Evolutionary conservation across 176 grass and related monocot species (phyloP), one percentile per base, ranked within the genome.

Genomic region (Eremochloa ophiuroides): DNA sequence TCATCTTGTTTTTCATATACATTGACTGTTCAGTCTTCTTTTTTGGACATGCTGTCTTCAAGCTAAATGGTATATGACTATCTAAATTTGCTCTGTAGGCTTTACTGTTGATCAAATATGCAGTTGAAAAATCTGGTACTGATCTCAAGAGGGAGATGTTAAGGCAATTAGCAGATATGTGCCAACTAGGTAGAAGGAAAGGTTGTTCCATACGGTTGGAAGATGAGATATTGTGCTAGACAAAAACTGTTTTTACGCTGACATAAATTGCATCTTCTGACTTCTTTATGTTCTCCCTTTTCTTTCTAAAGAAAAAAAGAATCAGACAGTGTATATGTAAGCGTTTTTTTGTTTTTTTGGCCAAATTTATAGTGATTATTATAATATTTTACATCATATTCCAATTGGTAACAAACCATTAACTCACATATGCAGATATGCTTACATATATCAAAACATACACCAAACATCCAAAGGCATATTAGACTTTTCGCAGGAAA

Each of bases 121-220:
- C 93, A 12, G 97, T 99, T 30, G 89, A 86, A 81, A 99, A 99
- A 77, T 93, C 93, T 31, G 93, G 97, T 53, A 93, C 86, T 12
- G 93, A 99, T 77, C 96, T 99, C 74, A 91, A 90, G 74, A 78
- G 93, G 69, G 97, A 99, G 87, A 99, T 99, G 93, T n/a, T 96
- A 77, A 85, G 93, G 6, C 91, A 99, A 58, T 99, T 93, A 16
- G 88, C 61, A n/a, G 82, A 85, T 70, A 95, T 96, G n/a, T n/a
- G n/a, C n/a, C n/a, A n/a, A n/a, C n/a, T n/a, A n/a, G n/a, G n/a
- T n/a, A n/a, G 34, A 33, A 55, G 31, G 35, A 40, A 47, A 20
- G 30, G 37, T 59, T 88, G 47, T 4, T 62, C 69, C n/a, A 71
- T n/a, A 40, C 26, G 35, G 25, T 41, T 40, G 4, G 14, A 60